Conservation (phyloP, 2,329 filamentous ascomycete species). For the Neonectria magnoliae region DNA sequence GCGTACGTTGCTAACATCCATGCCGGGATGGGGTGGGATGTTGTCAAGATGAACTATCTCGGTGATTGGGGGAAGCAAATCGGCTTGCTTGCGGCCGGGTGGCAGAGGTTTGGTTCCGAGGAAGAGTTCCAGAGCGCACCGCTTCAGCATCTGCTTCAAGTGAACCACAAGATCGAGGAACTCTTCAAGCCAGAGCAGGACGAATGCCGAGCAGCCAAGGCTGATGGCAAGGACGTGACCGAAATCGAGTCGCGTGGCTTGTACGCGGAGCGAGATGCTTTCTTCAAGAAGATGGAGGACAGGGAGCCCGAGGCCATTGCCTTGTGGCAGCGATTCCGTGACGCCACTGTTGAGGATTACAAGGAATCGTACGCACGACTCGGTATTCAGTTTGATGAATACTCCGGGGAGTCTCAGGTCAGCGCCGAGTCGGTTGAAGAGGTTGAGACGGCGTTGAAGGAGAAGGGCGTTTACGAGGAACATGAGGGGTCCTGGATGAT, state of each 20-base stretch:
- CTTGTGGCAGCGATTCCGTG: conserved; percentile 64
- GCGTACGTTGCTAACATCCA: conserved; percentile 74
- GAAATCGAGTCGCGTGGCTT: conserved; percentile 52
- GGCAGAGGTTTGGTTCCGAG: conserved; percentile 72
- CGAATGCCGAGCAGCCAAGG: conserved; percentile 58
- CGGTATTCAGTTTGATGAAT: conserved; percentile 67
- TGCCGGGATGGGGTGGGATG: conserved; percentile 72
- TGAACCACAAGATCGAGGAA: conserved; percentile 73
- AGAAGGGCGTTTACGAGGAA: conserved; percentile 69
- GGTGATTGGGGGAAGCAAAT: conserved; percentile 81
- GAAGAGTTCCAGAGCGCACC: conserved; percentile 71
- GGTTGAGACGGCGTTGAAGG: conserved; percentile 67
- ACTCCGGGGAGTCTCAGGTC: conserved; percentile 73
- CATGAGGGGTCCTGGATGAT: conserved; percentile 74
- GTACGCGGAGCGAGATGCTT: conserved; percentile 61
- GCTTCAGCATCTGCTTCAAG: conserved; percentile 73
- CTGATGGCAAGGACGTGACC: conserved; percentile 50
- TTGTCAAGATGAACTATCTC: conserved; percentile 75
- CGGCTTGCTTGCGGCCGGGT: conserved; percentile 71
- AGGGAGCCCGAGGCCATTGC: conserved; percentile 62
- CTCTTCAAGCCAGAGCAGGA: conserved; percentile 71
- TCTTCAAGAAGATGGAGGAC: conserved; percentile 69
- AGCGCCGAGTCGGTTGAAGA: conserved; percentile 62
- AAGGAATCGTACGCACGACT: conserved; percentile 64
- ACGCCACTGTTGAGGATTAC: conserved; percentile 64